These are phyloP conservation scores for Parachaetomium inaequale DNA, from an alignment of 495 filamentous ascomycete genomes.

Conservation along the genomic window DNA sequence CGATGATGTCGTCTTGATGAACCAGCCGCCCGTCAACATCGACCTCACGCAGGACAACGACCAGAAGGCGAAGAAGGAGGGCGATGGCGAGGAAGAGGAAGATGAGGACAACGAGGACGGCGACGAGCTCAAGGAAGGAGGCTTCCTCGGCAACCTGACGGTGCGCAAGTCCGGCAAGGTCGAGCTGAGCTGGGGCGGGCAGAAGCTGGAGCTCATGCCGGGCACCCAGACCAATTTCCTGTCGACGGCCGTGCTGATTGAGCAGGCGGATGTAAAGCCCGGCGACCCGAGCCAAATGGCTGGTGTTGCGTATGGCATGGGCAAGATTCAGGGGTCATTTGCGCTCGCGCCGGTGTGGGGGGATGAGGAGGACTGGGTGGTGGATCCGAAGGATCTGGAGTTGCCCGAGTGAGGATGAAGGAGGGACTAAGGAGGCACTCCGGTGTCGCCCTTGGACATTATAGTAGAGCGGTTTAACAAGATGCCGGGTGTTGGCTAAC, in stretches of 20 bases:
- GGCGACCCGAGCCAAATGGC: slow-evolving; percentile 25
- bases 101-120: slow-evolving; percentile 21
- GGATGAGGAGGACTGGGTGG: slow-evolving; percentile 45
- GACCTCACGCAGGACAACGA: slow-evolving; percentile 38
- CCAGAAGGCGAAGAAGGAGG: slow-evolving; percentile 26
- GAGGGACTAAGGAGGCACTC: not conserved
- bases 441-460: not conserved
- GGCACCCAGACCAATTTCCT: slow-evolving; percentile 45
- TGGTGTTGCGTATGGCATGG: slow-evolving; percentile 53
- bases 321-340: slow-evolving; percentile 57
- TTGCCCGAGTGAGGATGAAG: slow-evolving; percentile 7
- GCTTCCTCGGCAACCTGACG: slow-evolving; percentile 56
- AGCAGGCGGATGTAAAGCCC: slow-evolving; percentile 41
- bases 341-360: slow-evolving; percentile 52
- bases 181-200: slow-evolving; percentile 60
- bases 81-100: slow-evolving; percentile 22
- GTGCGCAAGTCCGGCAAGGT: slow-evolving; percentile 58
- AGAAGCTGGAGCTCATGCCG: slow-evolving; percentile 42
- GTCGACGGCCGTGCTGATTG: slow-evolving; percentile 44
- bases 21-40: slow-evolving; percentile 27
- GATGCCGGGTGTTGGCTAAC: not conserved
- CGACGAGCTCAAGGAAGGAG: slow-evolving; percentile 34
- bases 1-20: slow-evolving; percentile 29
- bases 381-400: slow-evolving; percentile 28
- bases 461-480: not conserved